Conservation (phyloP, 768 basidiomycete species). For the Serendipita sp. region DNA sequence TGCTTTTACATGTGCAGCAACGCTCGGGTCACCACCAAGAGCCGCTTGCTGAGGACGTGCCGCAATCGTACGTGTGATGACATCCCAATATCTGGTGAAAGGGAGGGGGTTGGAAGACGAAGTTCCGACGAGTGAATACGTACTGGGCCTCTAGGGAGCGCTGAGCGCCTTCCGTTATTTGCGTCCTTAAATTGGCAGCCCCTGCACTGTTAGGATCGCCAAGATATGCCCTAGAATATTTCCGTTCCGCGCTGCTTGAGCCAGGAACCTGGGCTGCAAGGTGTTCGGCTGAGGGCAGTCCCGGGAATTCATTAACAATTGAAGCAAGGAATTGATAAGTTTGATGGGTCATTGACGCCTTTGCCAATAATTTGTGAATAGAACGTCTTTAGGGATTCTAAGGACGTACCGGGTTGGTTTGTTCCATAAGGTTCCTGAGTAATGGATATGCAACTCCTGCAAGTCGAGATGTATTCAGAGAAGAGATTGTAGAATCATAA, state of each 20-base stretch:
- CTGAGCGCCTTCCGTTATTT: conserved; percentile 62
- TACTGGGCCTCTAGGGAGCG: conserved; percentile 73
- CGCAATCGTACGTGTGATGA: conserved; percentile 69
- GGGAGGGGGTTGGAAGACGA: neutral
- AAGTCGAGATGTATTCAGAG: conserved; percentile 59
- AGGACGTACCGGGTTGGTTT: conserved; percentile 41
- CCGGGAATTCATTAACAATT: conserved; percentile 62
- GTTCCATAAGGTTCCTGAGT: conserved; percentile 53
- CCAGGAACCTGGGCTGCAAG: conserved; percentile 72
- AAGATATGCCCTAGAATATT: conserved; percentile 66
- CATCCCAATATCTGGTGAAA: conserved; percentile 41
- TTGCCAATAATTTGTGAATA: neutral
- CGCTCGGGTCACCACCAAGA: conserved; percentile 81
- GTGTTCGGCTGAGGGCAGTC: conserved; percentile 59
- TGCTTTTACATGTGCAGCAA: conserved; percentile 77
- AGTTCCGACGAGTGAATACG: conserved; percentile 10
- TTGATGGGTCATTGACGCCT: conserved; percentile 9
- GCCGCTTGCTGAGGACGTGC: conserved; percentile 68
- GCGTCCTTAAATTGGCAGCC: conserved; percentile 44
- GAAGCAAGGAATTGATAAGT: conserved; percentile 52
- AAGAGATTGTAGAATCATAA: conserved; percentile 68
- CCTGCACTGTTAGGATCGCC: conserved; percentile 47
- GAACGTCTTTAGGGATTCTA: neutral
- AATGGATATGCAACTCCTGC: conserved; percentile 62
- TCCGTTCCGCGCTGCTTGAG: conserved; percentile 61